Percentiles rank a stretch among this genome's conserved stretches.
Conservation (phyloP, 192 early-diverging fungal species). For the Entomortierella parvispora region DNA sequence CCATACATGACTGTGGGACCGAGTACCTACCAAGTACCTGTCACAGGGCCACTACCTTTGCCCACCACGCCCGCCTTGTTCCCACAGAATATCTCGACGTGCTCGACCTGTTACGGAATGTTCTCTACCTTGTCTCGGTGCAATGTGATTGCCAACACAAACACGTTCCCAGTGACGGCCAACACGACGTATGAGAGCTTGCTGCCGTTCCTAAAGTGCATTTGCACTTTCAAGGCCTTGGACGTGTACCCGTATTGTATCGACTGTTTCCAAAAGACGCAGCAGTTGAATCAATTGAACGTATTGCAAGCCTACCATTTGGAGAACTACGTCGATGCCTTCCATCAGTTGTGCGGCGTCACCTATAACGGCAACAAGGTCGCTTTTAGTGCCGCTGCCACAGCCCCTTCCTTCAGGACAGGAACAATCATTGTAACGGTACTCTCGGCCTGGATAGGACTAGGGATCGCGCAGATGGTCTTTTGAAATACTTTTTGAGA, state of each 20-base stretch:
- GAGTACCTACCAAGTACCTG: not conserved
- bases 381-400: not conserved
- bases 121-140: conserved; percentile 37
- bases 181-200: conserved; percentile 26
- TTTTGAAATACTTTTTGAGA: no score
- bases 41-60: conserved; percentile 7
- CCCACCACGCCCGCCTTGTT: conserved; percentile 34
- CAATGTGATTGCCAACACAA: conserved; percentile 35
- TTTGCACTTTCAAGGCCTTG: conserved; percentile 37
- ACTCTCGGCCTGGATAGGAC: not conserved
- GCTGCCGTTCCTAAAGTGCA: conserved; percentile 36
- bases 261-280: conserved; percentile 42
- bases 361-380: conserved; percentile 40
- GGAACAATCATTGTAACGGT: not conserved
- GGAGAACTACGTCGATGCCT: conserved; percentile 36
- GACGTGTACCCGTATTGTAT: conserved; percentile 43
- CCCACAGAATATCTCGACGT: conserved; percentile 44
- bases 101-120: conserved; percentile 42
- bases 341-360: conserved; percentile 37
- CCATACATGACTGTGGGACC: conserved; percentile 24
- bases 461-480: no score
- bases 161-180: conserved; percentile 30
- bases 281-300: conserved; percentile 27
- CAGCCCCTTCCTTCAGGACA: not conserved
- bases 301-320: conserved; percentile 37